phyloP scores from a whole-genome alignment of 805 yeast genomes.

The Yarrowia keelungensis region DNA sequence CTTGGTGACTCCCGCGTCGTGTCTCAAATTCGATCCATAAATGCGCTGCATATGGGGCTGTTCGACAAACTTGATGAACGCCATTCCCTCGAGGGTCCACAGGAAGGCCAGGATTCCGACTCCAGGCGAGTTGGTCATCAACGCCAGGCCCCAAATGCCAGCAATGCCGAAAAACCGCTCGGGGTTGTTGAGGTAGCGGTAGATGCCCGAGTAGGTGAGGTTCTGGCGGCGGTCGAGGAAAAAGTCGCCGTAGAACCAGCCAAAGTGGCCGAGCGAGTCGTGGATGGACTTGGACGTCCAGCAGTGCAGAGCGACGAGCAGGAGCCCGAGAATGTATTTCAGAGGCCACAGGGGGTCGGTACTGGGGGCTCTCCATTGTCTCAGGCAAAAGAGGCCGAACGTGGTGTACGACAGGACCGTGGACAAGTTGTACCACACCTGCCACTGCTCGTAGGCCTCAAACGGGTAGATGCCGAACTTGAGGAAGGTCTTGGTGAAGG shows the following conservation, averaged over 20 bases:
- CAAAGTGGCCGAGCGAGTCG: conserved; percentile 77
- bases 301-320: conserved; percentile 64
- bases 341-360: conserved; percentile 52
- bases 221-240: conserved; percentile 56
- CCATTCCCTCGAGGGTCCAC: conserved; percentile 71
- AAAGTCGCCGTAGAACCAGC: conserved; percentile 92
- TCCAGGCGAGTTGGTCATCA: conserved; percentile 60
- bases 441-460: conserved; percentile 76
- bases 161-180: conserved; percentile 79
- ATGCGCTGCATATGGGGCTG: conserved; percentile 77
- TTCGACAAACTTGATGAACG: conserved; percentile 76
- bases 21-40: conserved; percentile 69
- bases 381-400: conserved; percentile 49
- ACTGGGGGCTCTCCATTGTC: conserved; percentile 46
- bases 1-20: conserved; percentile 57
- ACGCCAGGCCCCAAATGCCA: conserved; percentile 76
- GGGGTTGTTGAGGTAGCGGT: conserved; percentile 81
- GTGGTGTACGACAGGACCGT: conserved; percentile 66
- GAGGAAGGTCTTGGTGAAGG: conserved; percentile 69
- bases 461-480: conserved; percentile 68
- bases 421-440: conserved; percentile 62
- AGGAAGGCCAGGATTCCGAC: conserved; percentile 61
- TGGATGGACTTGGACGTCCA: conserved; percentile 75
- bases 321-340: conserved; percentile 63
- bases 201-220: conserved; percentile 79